Evolutionary conservation across 495 filamentous ascomycete genomes (phyloP), one percentile per base, ranked within the genome.

Genomic region (Penicillium paradoxum): DNA sequence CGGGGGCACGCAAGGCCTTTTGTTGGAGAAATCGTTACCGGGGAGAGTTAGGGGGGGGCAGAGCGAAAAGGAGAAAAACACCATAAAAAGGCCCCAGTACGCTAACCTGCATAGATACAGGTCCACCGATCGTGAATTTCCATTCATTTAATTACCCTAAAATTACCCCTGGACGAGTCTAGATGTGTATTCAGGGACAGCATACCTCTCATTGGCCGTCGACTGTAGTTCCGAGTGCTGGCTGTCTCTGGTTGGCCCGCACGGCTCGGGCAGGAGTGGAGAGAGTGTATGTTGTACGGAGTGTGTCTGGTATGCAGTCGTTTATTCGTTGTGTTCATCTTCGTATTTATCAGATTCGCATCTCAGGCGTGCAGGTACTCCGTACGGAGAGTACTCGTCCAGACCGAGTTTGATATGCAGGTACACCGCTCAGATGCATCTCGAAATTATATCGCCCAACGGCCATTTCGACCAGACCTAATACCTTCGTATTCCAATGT

Each of bases 1-100:
- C 17, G 43, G 79, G 78, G 78, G 73, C 70, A 65, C 63, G 71
- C 42, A 65, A 56, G 72, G 76, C 75, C 78, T 77, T 73, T 76
- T 79, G 67, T 64, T 63, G 64, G 58, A 67, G 55, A 59, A 64
- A 70, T 49, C n/a, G 46, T 39, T 39, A 37, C 46, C 34, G 33
- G 22, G 45, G 64, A 66, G 54, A 55, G 65, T 64, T 69, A 71
- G 59, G 68, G 68, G 70, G 57, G 51, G 50, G 62, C 36, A 55
- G 56, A 53, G 45, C 32, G 53, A 66, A 58, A 60, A 61, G 47
- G 59, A 50, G 29, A 66, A 46, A 57, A 58, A 59, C 51, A 51
- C 43, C 15, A 46, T 53, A 55, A 54, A 56, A 49, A 33, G 53
- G 47, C 49, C 24, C 41, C 42, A 29, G 33, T 40, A 13, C 34